Evolutionary conservation across 2,329 filamentous ascomycete species (phyloP).

Genomic region (Paracamarosporium sp.): DNA sequence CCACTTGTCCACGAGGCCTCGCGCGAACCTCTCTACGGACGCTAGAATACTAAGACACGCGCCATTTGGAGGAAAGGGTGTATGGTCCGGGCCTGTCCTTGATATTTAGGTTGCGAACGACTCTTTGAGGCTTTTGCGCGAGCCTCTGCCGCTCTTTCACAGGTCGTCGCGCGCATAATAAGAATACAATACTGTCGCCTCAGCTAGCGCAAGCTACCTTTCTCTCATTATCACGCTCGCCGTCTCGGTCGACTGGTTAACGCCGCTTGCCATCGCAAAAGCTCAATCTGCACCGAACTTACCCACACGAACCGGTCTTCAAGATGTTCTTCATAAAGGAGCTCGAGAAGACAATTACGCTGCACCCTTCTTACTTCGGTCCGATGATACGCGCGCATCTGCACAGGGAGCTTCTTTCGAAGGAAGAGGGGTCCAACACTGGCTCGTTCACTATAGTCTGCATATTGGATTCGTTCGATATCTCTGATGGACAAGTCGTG

Average conservation of each 20-base stretch:
- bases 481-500: slow-evolving; percentile 90
- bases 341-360: slow-evolving; percentile 89
- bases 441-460: slow-evolving; percentile 98
- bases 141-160: slow-evolving; percentile 15
- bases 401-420: slow-evolving; percentile 84
- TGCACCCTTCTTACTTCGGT: slow-evolving; percentile 97
- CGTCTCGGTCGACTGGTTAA: not conserved
- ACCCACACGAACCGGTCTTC: slow-evolving; percentile 19
- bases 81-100: slow-evolving; percentile 32
- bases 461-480: slow-evolving; percentile 95
- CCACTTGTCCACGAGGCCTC: slow-evolving; percentile 10
- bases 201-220: slow-evolving; percentile 21
- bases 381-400: slow-evolving; percentile 92
- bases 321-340: slow-evolving; percentile 98
- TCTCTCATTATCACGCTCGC: slow-evolving; percentile 8
- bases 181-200: slow-evolving; percentile 33
- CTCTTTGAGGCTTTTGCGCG: slow-evolving; percentile 28
- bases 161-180: slow-evolving; percentile 26
- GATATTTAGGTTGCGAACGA: slow-evolving; percentile 36
- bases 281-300: slow-evolving; percentile 13
- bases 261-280: slow-evolving; percentile 4
- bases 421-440: slow-evolving; percentile 94
- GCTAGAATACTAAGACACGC: slow-evolving; percentile 22
- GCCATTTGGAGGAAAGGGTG: slow-evolving; percentile 23
- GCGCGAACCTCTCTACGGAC: slow-evolving; percentile 11